Evolutionary conservation across 257 asterid species (phyloP), one percentile per base, ranked within the genome.

Genomic region (Rehmannia glutinosa): DNA sequence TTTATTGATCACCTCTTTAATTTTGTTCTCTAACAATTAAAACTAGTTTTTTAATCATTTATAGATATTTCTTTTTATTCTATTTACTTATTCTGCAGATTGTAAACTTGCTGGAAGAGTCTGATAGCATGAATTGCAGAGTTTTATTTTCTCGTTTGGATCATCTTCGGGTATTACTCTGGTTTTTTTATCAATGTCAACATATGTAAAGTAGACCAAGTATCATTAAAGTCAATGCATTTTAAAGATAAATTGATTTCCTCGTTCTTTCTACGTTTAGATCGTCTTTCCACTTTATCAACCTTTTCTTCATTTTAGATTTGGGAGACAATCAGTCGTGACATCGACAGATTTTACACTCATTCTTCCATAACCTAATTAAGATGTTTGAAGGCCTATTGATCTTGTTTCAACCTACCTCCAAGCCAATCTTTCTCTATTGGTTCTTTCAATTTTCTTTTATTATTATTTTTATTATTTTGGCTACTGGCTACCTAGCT

Each of bases 121-220:
- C 99, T 1, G 80, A 83, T 20, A 75, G 49, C 85, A 80, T 79
- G 87, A 78, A 73, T 47, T 88, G 96, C 92, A 93, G 88, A 11
- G 95, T 90, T 58, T 69, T 93, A 62, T 93, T 88, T 78, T 90
- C 99, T 73, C 83, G 77, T 28, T 72, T 86, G 84, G 99, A 93
- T 75, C 81, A 79, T 74, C 72, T 93, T 21, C 87, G 94, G 95
- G 99, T 90, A 92, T 36, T 19, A 1, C 43, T 79, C 74, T 69
- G 36, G 16, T 69, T 50, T 71, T n/a, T 68, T 28, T 17, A 51
- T 58, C 36, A 41, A 12, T 13, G 30, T 71, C 27, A 50, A 56
- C 17, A 38, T 38, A 56, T 66, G 28, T 54, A 2, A 19, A 51
- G 9, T 23, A 52, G 27, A n/a, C 10, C 41, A 28, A 28, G 0